Evolutionary conservation across 2,329 filamentous ascomycete genomes (phyloP).

Genomic region (Lecanicillium sp.): DNA sequence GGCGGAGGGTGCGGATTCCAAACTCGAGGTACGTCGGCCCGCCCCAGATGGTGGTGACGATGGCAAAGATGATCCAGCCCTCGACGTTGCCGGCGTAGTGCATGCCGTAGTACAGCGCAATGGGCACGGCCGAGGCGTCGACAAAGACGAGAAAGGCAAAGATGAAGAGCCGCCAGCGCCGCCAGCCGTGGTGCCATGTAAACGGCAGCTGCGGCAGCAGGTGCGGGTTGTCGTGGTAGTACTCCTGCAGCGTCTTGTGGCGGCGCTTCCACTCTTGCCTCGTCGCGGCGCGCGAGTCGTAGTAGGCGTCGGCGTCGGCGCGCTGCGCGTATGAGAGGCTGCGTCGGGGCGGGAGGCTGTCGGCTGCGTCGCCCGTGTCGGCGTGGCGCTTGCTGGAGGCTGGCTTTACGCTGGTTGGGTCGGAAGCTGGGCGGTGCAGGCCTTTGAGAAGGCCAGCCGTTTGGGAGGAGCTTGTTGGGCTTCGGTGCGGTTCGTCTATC

Average conservation of each 20-base stretch:
- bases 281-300: conserved; percentile 31
- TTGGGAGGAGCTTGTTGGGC: too few species aligned
- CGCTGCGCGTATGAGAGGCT: conserved; percentile 28
- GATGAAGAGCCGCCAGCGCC: conserved; percentile 35
- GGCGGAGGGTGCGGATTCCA: conserved; percentile 37
- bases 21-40: conserved; percentile 48
- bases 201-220: conserved; percentile 32
- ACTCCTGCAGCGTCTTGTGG: conserved; percentile 27
- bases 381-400: background rate
- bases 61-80: conserved; percentile 39
- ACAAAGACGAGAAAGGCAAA: conserved; percentile 41
- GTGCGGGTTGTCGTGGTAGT: conserved; percentile 30
- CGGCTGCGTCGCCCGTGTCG: conserved; percentile 7
- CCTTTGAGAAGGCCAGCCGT: background rate
- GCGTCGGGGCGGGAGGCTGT: conserved; percentile 14
- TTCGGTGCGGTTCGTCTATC: too few species aligned
- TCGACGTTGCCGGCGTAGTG: conserved; percentile 30
- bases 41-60: conserved; percentile 48
- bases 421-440: background rate
- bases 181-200: conserved; percentile 31
- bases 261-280: conserved; percentile 25
- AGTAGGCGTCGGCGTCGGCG: conserved; percentile 27
- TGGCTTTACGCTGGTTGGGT: background rate
- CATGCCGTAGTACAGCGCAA: conserved; percentile 45
- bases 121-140: conserved; percentile 35